Evolutionary conservation across 192 early-diverging fungal genomes (phyloP), one percentile per base, ranked within the genome.

Genomic region (Umbelopsis sp.): DNA sequence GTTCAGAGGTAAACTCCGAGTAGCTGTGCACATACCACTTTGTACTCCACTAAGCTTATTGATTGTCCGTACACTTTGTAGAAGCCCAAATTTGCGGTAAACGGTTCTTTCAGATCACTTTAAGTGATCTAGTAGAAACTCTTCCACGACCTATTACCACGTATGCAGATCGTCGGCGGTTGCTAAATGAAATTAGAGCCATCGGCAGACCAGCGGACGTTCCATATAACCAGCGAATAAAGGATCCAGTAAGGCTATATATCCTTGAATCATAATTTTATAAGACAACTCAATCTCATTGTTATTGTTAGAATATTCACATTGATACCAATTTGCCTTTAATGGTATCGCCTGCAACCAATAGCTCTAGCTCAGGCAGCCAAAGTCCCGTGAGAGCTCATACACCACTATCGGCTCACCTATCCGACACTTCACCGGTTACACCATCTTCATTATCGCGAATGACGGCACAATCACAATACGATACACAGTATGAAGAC

Each of bases 171-270:
- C 46, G 69, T 49, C 64, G 74, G 25, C 66, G 73, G 49, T 61
- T 79, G 20, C 49, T 74, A 27, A 79, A 79, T 58, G 70, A 67
- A 50, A 79, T 79, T 30, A 66, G 78, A 47, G 52, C 65, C 21
- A 55, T 79, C 46, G 53, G 67, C 6, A 47, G 58, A 23, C 67
- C 67, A 20, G 46, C 67, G n/a, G 67, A 69, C n/a, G 27, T 27
- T 52, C n/a, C 20, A 21, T 21, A 22, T 20, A 27, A 49, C 22
- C 48, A 69, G 49, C 22, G 45, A 2, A 49, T 69, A 49, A 37
- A 45, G 15, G 46, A 69, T 52, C 47, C 48, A 49, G 35, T 49
- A 37, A 69, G 33, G 15, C 11, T 18, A 21, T 7, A 3, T 16
- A 23, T 69, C 37, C 13, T 7, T 69, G 4, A 21, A 11, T 44